Conservation (phyloP, 768 basidiomycete species). For the Pisolithus orientalis region DNA sequence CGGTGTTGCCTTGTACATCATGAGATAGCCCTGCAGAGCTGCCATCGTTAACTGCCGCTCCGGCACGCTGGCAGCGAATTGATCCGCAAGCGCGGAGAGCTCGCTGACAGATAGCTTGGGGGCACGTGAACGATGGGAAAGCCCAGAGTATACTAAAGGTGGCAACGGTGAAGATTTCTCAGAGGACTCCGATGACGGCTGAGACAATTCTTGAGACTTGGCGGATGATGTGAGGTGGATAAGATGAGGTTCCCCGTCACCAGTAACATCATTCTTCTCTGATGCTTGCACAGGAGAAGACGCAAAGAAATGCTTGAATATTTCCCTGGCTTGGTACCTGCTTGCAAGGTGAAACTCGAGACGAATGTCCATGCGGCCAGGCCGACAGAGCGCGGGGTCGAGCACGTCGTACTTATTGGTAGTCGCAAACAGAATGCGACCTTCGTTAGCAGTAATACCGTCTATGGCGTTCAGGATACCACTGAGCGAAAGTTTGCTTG, state of each 20-base stretch:
- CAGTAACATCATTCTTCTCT: not conserved
- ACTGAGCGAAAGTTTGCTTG: constrained; percentile 49
- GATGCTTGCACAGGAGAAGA: constrained; percentile 20
- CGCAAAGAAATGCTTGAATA: constrained; percentile 66
- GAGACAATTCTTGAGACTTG: constrained; percentile 6
- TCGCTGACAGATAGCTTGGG: constrained; percentile 36
- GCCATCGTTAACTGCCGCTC: constrained; percentile 39
- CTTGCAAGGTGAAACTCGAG: constrained; percentile 74
- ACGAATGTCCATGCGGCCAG: constrained; percentile 77
- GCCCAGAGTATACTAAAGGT: constrained; percentile 5
- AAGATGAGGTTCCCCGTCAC: not conserved
- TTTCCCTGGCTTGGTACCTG: constrained; percentile 55
- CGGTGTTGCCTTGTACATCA: constrained; percentile 61
- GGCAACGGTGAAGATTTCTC: no score
- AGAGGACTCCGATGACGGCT: not conserved
- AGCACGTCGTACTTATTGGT: constrained; percentile 68
- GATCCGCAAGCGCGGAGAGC: constrained; percentile 42
- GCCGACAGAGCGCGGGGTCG: constrained; percentile 69
- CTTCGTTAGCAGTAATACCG: constrained; percentile 74
- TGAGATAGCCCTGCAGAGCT: constrained; percentile 27
- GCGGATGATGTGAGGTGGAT: constrained; percentile 11
- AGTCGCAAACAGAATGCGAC: constrained; percentile 75
- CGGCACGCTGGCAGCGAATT: constrained; percentile 51
- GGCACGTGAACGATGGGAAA: constrained; percentile 28
- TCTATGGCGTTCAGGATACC: constrained; percentile 78